phyloP scores from a whole-genome alignment of 371 early-diverging fungal genomes.

The Apophysomyces sp. region DNA sequence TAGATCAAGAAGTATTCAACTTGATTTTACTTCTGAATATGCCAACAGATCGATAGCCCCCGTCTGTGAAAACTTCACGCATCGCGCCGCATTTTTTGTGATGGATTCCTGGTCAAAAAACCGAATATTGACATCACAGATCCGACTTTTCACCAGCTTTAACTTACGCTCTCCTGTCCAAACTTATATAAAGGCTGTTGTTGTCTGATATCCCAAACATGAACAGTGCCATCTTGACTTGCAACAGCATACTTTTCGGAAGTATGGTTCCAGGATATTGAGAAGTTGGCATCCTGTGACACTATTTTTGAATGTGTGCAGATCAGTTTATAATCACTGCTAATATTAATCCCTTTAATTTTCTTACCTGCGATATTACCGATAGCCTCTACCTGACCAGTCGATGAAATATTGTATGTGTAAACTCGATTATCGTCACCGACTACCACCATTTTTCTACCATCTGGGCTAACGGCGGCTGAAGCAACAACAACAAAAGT shows the following conservation, averaged over 20 bases:
- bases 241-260: conserved; percentile 82
- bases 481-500: neutral
- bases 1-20: neutral
- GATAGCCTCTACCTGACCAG: neutral
- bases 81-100: conserved; percentile 81
- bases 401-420: conserved; percentile 38
- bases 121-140: too few relatives aligned
- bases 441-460: conserved; percentile 73
- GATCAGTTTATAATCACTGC: conserved; percentile 7
- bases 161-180: conserved; percentile 39
- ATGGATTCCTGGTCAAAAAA: conserved; percentile 48
- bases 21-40: conserved; percentile 67
- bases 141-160: too few relatives aligned
- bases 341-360: neutral
- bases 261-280: conserved; percentile 76
- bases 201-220: conserved; percentile 65
- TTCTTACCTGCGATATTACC: conserved; percentile 49
- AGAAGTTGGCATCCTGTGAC: conserved; percentile 32
- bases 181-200: conserved; percentile 43
- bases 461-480: conserved; percentile 82
- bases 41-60: conserved; percentile 81
- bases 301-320: conserved; percentile 11
- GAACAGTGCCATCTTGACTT: conserved; percentile 83
- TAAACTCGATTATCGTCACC: conserved; percentile 85
- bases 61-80: conserved; percentile 81